Percentiles rank a stretch among this genome's conserved stretches.
Evolutionary conservation across 148 eudicot species (phyloP).

Genomic region (Silene conica): DNA sequence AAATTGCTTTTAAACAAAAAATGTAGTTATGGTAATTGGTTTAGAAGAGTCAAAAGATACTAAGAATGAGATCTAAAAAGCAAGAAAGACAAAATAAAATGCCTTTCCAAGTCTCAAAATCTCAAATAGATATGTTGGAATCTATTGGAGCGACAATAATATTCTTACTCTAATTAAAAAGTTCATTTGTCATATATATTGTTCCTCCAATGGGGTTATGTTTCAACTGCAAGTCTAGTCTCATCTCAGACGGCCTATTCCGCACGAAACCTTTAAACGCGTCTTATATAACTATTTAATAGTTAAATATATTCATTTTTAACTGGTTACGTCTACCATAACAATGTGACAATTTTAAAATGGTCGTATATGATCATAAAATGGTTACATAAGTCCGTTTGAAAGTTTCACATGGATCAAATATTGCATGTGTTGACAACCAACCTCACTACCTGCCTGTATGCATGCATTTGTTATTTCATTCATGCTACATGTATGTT

Average conservation of each 20-base stretch:
- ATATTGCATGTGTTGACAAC: not conserved
- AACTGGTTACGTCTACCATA: too few relatives aligned
- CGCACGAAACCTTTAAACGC: too few relatives aligned
- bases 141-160: slow-evolving; percentile 3
- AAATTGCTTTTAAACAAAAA: not conserved
- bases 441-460: not conserved
- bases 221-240: too few relatives aligned
- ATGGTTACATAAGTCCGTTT: too few relatives aligned
- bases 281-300: too few relatives aligned
- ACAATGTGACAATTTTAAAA: too few relatives aligned
- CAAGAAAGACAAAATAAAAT: slow-evolving; percentile 2
- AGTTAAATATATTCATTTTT: too few relatives aligned
- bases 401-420: too few relatives aligned
- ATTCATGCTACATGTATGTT: too few relatives aligned
- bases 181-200: not conserved
- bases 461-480: not conserved
- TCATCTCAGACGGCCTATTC: too few relatives aligned
- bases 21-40: not conserved
- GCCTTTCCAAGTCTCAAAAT: slow-evolving; percentile 9
- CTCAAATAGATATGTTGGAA: slow-evolving; percentile 18
- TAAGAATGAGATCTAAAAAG: not conserved
- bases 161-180: not conserved
- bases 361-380: too few relatives aligned
- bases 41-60: not conserved
- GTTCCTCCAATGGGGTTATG: too few relatives aligned